Conservation (phyloP, 2,329 filamentous ascomycete species). For the Colletotrichum australisinense region DNA sequence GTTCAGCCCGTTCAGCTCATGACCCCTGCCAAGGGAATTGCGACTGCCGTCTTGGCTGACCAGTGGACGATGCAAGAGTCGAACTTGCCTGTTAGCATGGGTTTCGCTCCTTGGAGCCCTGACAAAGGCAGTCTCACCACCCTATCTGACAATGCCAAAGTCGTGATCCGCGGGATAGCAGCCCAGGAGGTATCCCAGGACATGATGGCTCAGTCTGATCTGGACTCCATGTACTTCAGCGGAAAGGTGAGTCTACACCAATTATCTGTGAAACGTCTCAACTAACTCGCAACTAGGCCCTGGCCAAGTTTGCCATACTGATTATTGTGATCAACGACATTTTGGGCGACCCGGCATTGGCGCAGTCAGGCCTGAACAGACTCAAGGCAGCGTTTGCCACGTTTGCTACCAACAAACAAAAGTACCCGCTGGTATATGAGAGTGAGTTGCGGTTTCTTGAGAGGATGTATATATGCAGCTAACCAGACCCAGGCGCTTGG, state of each 20-base stretch:
- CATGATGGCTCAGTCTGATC: slow-evolving; percentile 77
- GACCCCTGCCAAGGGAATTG: slow-evolving; percentile 87
- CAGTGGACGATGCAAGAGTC: slow-evolving; percentile 83
- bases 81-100: slow-evolving; percentile 78
- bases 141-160: slow-evolving; percentile 66
- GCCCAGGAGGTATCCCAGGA: slow-evolving; percentile 81
- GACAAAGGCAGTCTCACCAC: slow-evolving; percentile 55
- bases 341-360: slow-evolving; percentile 66
- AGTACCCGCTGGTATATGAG: slow-evolving; percentile 74
- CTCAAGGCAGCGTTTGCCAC: slow-evolving; percentile 75
- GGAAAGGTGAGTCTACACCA: slow-evolving; percentile 72
- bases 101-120: slow-evolving; percentile 82
- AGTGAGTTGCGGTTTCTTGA: slow-evolving; percentile 51
- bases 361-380: slow-evolving; percentile 66
- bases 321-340: slow-evolving; percentile 75
- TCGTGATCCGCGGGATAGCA: slow-evolving; percentile 70
- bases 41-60: slow-evolving; percentile 77
- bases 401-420: slow-evolving; percentile 76
- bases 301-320: slow-evolving; percentile 81
- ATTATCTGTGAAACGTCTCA: rapidly evolving
- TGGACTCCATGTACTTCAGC: slow-evolving; percentile 92
- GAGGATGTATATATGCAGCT: not conserved
- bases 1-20: slow-evolving; percentile 71
- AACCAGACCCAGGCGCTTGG: slow-evolving; percentile 67
- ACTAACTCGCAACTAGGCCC: slow-evolving; percentile 55